A percentile compares a stretch with the other conserved stretches of the same genome.
Conservation (phyloP, 1,284 basidiomycete species). For the Boletus semigastroideus region DNA sequence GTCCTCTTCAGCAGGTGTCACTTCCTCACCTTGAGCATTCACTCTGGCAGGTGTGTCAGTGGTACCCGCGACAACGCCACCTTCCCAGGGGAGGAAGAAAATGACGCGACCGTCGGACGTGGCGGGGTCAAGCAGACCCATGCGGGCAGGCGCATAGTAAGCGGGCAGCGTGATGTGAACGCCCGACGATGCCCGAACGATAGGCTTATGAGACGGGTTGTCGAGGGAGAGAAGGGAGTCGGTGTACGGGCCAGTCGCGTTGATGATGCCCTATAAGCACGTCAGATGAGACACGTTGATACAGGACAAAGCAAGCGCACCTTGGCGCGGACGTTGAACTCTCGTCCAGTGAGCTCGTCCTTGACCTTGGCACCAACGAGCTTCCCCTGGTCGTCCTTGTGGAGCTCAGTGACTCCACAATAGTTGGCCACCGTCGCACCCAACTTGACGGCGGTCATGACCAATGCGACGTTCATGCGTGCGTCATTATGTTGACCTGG, state of each 20-base stretch:
- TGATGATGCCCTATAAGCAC: conserved; percentile 75
- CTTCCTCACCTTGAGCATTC: conserved; percentile 56
- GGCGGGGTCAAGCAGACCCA: conserved; percentile 80
- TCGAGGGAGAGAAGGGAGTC: conserved; percentile 67
- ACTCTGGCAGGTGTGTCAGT: conserved; percentile 87
- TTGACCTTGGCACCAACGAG: conserved; percentile 75
- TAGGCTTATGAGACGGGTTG: conserved; percentile 16
- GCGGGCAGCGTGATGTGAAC: neutral
- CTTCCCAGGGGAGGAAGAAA: conserved; percentile 99
- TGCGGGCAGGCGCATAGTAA: neutral
- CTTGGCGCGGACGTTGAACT: conserved; percentile 84
- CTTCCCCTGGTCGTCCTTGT: conserved; percentile 69
- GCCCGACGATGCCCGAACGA: neutral
- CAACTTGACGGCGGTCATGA: conserved; percentile 93
- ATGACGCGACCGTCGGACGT: conserved; percentile 97
- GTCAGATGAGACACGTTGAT: neutral
- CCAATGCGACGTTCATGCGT: conserved; percentile 94
- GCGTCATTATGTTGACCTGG: conserved; percentile 97
- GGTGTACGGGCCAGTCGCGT: conserved; percentile 94
- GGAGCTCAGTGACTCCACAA: conserved; percentile 79
- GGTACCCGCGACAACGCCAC: conserved; percentile 95
- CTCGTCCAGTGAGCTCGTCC: conserved; percentile 83
- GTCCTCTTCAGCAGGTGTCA: conserved; percentile 88
- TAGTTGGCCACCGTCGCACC: conserved; percentile 92
- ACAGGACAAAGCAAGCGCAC: conserved; percentile 35